phyloP scores from a whole-genome alignment of 1,139 yeast species.

The Debaryomyces sp. region DNA sequence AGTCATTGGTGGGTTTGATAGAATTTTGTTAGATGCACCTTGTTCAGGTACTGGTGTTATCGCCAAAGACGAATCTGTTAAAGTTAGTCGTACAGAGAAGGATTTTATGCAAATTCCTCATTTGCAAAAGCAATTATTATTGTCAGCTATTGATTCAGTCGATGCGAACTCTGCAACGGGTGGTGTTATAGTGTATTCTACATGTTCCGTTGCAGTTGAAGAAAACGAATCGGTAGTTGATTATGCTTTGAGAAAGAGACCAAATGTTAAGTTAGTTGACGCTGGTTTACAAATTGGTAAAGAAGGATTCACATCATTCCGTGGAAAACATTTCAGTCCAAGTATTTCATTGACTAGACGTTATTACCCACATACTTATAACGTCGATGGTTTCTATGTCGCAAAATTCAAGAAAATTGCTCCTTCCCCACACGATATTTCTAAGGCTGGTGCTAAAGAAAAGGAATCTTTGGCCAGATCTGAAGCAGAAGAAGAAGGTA shows the following conservation, averaged over 20 bases:
- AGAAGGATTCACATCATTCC: constrained; percentile 89
- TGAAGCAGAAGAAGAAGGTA: constrained; percentile 78
- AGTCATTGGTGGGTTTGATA: constrained; percentile 97
- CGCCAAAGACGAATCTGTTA: constrained; percentile 95
- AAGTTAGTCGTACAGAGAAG: constrained; percentile 92
- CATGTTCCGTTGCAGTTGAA: constrained; percentile 98
- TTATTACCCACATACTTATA: constrained; percentile 97
- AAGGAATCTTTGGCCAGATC: constrained; percentile 80
- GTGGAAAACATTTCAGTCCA: constrained; percentile 90
- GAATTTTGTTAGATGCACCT: constrained; percentile 95
- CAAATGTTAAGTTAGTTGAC: constrained; percentile 92
- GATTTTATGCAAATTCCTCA: constrained; percentile 97
- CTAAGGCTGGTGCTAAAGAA: constrained; percentile 88
- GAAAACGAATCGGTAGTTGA: constrained; percentile 99
- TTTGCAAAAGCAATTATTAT: constrained; percentile 87
- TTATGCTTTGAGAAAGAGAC: constrained; percentile 94
- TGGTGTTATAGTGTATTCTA: constrained; percentile 93
- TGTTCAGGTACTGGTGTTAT: constrained; percentile 99
- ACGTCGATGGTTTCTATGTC: constrained; percentile 97
- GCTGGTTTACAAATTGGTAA: constrained; percentile 94
- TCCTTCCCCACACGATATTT: constrained; percentile 78
- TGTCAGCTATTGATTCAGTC: constrained; percentile 96
- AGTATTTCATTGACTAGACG: constrained; percentile 82
- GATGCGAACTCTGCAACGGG: constrained; percentile 92
- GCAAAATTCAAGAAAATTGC: constrained; percentile 95